phyloP scores from a whole-genome alignment of 768 basidiomycete species.

The Daedaleopsis nitida region DNA sequence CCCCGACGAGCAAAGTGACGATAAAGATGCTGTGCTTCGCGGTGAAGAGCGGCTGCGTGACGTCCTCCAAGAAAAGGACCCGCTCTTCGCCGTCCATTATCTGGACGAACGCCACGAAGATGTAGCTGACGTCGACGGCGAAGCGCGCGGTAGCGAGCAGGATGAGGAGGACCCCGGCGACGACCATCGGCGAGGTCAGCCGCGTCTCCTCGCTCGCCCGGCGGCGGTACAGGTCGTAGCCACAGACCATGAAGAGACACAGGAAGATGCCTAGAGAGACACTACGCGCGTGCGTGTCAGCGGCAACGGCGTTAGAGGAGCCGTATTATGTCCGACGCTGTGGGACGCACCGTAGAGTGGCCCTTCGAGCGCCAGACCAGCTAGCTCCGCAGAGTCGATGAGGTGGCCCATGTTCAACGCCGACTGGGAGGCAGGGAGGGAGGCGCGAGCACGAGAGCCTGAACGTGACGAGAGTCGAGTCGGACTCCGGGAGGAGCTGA shows the following conservation, averaged over 20 bases:
- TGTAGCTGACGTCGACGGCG: slow-evolving; percentile 12
- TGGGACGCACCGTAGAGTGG: slow-evolving; percentile 10
- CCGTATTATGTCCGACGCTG: too few species aligned
- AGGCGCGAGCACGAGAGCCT: too few species aligned
- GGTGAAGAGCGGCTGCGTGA: slow-evolving; percentile 13
- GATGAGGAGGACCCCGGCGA: slow-evolving; percentile 13
- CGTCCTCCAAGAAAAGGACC: slow-evolving; percentile 15
- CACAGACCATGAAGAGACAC: slow-evolving; percentile 11
- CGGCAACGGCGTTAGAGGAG: neutral
- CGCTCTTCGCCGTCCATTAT: slow-evolving; percentile 6
- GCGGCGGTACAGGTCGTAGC: slow-evolving; percentile 10
- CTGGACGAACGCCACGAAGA: slow-evolving; percentile 20
- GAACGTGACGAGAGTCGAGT: too few species aligned
- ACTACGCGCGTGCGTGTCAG: neutral
- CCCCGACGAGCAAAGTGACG: slow-evolving; percentile 6
- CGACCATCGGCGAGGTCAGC: slow-evolving; percentile 16
- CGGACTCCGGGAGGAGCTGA: too few species aligned
- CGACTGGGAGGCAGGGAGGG: too few species aligned
- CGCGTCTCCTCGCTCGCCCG: neutral
- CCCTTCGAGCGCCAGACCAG: neutral
- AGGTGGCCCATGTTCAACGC: neutral
- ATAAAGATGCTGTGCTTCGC: slow-evolving; percentile 16
- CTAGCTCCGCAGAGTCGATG: slow-evolving; percentile 5
- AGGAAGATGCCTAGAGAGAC: slow-evolving; percentile 10
- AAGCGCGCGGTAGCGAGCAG: slow-evolving; percentile 18